Conservation (phyloP, 768 basidiomycete genomes). For the Holtermannia corniformis region DNA sequence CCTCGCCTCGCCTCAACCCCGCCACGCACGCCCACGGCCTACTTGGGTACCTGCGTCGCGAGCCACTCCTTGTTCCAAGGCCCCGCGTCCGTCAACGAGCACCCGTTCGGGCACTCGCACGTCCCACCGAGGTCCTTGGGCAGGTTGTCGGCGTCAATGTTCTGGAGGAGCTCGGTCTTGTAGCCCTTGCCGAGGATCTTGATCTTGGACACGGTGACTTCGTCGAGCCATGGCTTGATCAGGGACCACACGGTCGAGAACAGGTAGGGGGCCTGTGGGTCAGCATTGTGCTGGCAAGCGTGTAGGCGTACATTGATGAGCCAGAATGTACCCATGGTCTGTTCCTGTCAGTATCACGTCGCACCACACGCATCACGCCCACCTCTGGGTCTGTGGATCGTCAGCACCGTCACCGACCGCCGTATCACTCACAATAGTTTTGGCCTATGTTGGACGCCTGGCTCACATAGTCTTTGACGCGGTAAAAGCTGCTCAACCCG, state of each 20-base stretch:
- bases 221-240: slow-evolving; percentile 89
- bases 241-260: slow-evolving; percentile 81
- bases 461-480: slow-evolving; percentile 76
- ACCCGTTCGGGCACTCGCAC: slow-evolving; percentile 69
- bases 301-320: background rate
- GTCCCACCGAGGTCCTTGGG: slow-evolving; percentile 75
- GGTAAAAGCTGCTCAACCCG: slow-evolving; percentile 63
- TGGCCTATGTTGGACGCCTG: slow-evolving; percentile 70
- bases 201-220: slow-evolving; percentile 91
- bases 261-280: slow-evolving; percentile 60
- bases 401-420: background rate
- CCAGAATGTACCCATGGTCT: background rate
- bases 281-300: background rate
- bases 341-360: background rate
- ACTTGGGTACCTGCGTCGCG: background rate
- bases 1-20: no score
- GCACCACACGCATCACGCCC: no score
- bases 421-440: slow-evolving; percentile 52
- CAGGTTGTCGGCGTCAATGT: slow-evolving; percentile 75
- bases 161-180: slow-evolving; percentile 63
- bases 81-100: slow-evolving; percentile 78
- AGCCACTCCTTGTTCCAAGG: slow-evolving; percentile 59
- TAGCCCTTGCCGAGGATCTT: slow-evolving; percentile 71
- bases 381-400: background rate
- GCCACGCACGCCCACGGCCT: no score